Evolutionary conservation across 305 asterid genomes (phyloP).

Genomic region (Fraxinus platypoda): DNA sequence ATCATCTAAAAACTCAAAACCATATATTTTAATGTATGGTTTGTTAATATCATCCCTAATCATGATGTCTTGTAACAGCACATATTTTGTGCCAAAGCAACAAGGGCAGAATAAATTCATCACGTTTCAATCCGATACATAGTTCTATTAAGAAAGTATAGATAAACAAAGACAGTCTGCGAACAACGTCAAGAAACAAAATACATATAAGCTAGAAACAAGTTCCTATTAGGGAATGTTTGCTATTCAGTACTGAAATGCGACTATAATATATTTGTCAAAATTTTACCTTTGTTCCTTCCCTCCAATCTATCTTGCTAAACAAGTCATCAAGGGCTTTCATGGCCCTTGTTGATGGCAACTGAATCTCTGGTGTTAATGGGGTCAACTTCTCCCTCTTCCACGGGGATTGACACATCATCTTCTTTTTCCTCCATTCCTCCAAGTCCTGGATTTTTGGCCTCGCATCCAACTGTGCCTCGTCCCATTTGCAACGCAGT

Average conservation of each 20-base stretch:
- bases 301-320: neutral
- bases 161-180: neutral
- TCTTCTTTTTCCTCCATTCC: conserved; percentile 11
- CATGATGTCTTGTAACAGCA: neutral
- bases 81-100: neutral
- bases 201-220: neutral
- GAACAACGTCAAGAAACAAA: neutral
- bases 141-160: neutral
- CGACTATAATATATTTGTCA: neutral
- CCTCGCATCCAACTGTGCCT: neutral
- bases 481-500: neutral
- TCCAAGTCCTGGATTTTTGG: neutral
- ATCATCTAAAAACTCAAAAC: no score
- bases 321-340: neutral
- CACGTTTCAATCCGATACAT: neutral
- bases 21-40: no score
- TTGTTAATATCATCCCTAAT: no score
- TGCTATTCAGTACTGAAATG: neutral
- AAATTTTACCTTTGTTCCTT: neutral
- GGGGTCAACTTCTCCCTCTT: neutral
- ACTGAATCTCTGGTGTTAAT: neutral
- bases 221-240: neutral
- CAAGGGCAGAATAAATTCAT: neutral
- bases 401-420: neutral
- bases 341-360: neutral